These are phyloP conservation scores for Hygrophila difformis DNA, from an alignment of 257 asterid genomes.

Conservation along the genomic window DNA sequence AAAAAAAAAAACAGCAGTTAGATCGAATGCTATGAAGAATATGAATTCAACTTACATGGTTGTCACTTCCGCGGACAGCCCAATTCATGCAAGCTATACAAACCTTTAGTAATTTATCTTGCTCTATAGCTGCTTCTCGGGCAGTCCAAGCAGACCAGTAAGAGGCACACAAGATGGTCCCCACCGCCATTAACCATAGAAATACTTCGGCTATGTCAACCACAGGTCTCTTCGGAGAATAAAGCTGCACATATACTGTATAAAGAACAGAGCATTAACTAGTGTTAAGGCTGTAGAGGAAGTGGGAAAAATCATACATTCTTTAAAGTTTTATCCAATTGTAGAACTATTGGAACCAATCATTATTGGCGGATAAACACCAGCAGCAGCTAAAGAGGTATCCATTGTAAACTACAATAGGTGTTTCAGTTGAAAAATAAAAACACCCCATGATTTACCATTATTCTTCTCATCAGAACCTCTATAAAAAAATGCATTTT, in stretches of 20 bases:
- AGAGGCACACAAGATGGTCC: slow-evolving; percentile 81
- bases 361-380: too few relatives aligned
- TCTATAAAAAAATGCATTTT: too few relatives aligned
- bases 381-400: too few relatives aligned
- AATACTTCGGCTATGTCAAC: slow-evolving; percentile 92
- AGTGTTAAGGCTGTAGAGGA: too few relatives aligned
- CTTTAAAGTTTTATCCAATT: too few relatives aligned
- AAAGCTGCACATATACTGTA: slow-evolving; percentile 65
- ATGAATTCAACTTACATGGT: slow-evolving; percentile 1
- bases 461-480: too few relatives aligned
- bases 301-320: too few relatives aligned
- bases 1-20: slow-evolving; percentile 9
- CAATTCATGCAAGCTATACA: slow-evolving; percentile 1
- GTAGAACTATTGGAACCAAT: too few relatives aligned
- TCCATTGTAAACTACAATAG: too few relatives aligned
- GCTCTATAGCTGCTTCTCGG: slow-evolving; percentile 69
- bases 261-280: slow-evolving; percentile 13
- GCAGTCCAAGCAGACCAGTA: slow-evolving; percentile 95
- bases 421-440: too few relatives aligned
- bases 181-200: slow-evolving; percentile 91
- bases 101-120: slow-evolving; percentile 76
- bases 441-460: too few relatives aligned
- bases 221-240: slow-evolving; percentile 79
- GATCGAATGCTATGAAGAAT: slow-evolving; percentile 2
- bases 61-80: neutral